phyloP scores from a whole-genome alignment of 495 filamentous ascomycete genomes.

The Baudoinia panamericana region DNA sequence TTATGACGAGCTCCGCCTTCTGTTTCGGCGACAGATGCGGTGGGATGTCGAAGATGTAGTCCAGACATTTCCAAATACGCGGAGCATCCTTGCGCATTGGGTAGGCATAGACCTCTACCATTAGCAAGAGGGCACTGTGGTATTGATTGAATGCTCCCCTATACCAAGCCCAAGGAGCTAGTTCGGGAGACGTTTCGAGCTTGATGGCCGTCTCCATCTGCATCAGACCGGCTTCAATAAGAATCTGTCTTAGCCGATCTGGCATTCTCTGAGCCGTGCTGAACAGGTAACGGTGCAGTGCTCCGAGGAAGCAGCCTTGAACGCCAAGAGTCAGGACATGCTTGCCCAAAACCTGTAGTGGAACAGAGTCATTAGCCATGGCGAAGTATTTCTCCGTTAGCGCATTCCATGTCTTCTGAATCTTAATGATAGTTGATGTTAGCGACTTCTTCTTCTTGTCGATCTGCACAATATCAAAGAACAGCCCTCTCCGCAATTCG shows the following conservation, averaged over 20 bases:
- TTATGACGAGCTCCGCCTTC: conserved; percentile 33
- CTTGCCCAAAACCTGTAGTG: conserved; percentile 46
- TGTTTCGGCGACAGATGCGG: conserved; percentile 30
- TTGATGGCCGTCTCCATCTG: conserved; percentile 47
- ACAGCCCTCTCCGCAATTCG: conserved; percentile 53
- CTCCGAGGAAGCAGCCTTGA: conserved; percentile 48
- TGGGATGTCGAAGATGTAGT: conserved; percentile 56
- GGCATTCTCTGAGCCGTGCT: conserved; percentile 36
- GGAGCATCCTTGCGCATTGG: conserved; percentile 42
- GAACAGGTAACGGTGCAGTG: conserved; percentile 45
- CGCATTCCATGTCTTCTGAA: conserved; percentile 45
- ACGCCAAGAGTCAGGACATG: conserved; percentile 49
- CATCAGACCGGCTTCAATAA: conserved; percentile 39
- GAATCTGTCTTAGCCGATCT: conserved; percentile 34
- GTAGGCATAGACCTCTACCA: conserved; percentile 41
- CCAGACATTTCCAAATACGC: conserved; percentile 55
- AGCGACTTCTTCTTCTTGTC: conserved; percentile 46
- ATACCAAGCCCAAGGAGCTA: conserved; percentile 38
- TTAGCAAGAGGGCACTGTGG: conserved; percentile 34
- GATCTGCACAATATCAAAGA: conserved; percentile 48
- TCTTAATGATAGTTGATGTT: conserved; percentile 42
- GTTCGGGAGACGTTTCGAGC: conserved; percentile 42
- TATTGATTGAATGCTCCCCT: conserved; percentile 36
- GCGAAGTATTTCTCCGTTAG: conserved; percentile 48
- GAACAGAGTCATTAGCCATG: conserved; percentile 42